A percentile compares a stretch with the other conserved stretches of the same genome.
Conservation (phyloP, 306 rosid genomes). For the Hippophae gyantsensis region DNA sequence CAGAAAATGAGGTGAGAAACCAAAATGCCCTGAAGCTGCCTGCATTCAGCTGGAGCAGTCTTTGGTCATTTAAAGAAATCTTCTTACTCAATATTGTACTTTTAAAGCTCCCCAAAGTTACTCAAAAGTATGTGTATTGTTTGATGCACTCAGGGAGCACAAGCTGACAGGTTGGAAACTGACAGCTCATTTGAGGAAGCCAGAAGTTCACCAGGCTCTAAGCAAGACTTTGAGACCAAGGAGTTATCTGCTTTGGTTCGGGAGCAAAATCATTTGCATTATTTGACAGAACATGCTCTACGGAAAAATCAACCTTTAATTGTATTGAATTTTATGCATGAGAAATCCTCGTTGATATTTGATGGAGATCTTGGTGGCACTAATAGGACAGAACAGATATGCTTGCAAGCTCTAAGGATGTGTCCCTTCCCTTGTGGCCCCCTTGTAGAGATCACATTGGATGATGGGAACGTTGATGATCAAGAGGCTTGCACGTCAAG, state of each 20-base stretch:
- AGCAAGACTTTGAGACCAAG: slow-evolving; percentile 39
- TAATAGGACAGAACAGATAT: slow-evolving; percentile 59
- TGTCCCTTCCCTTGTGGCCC: slow-evolving; percentile 46
- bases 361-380: slow-evolving; percentile 44
- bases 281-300: slow-evolving; percentile 76
- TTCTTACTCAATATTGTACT: background rate
- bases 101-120: background rate
- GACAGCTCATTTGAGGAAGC: slow-evolving; percentile 35
- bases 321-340: slow-evolving; percentile 54
- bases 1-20: slow-evolving; percentile 79
- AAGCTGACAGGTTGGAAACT: slow-evolving; percentile 46
- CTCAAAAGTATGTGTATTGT: background rate
- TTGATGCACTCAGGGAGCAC: slow-evolving; percentile 60
- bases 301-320: slow-evolving; percentile 76
- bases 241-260: slow-evolving; percentile 50
- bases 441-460: slow-evolving; percentile 38
- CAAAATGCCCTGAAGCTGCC: slow-evolving; percentile 9
- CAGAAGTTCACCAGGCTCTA: slow-evolving; percentile 37
- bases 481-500: slow-evolving; percentile 32
- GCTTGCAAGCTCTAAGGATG: slow-evolving; percentile 80
- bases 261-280: slow-evolving; percentile 66
- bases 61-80: background rate
- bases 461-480: slow-evolving; percentile 37
- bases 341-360: slow-evolving; percentile 33
- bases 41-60: background rate